Percentiles rank a stretch among this genome's conserved stretches.
phyloP scores from a whole-genome alignment of 2,329 filamentous ascomycete genomes.

The Trichoderma sp. region DNA sequence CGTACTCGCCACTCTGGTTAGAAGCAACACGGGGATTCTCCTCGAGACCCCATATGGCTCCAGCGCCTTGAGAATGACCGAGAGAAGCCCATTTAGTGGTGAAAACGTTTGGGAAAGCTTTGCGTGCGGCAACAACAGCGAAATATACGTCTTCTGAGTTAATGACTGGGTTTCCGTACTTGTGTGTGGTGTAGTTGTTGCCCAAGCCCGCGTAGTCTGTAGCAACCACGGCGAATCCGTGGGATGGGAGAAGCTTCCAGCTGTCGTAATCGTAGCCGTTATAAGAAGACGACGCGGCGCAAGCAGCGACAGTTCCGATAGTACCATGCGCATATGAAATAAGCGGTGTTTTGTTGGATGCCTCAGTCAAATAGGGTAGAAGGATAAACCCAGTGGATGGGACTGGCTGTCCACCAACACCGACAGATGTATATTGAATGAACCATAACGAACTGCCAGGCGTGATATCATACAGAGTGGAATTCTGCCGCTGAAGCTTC shows the following conservation, averaged over 20 bases:
- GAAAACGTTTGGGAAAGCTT: conserved; percentile 14
- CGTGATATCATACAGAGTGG: conserved; percentile 14
- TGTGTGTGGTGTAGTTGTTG: conserved; percentile 29
- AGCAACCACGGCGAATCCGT: conserved; percentile 28
- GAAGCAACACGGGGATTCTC: conserved; percentile 25
- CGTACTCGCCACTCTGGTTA: conserved; percentile 20
- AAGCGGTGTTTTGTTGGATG: background rate
- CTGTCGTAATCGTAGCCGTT: conserved; percentile 23
- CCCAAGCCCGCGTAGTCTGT: conserved; percentile 32
- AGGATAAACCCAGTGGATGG: conserved; percentile 27
- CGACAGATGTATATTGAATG: conserved; percentile 29
- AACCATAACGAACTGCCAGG: conserved; percentile 26
- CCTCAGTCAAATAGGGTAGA: conserved; percentile 18
- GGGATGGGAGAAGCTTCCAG: conserved; percentile 22
- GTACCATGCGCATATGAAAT: conserved; percentile 29
- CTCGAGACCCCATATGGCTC: conserved; percentile 29
- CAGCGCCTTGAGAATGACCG: conserved; percentile 30
- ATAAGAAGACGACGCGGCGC: conserved; percentile 24
- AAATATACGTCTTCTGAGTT: conserved; percentile 28
- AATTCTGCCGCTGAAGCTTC: conserved; percentile 27
- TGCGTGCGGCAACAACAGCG: conserved; percentile 23
- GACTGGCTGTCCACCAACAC: conserved; percentile 24
- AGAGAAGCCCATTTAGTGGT: conserved; percentile 25
- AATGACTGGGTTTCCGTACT: conserved; percentile 26
- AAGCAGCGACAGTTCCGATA: conserved; percentile 22